phyloP scores from a whole-genome alignment of 2,329 filamentous ascomycete species.

The Penicillium verrucosum region DNA sequence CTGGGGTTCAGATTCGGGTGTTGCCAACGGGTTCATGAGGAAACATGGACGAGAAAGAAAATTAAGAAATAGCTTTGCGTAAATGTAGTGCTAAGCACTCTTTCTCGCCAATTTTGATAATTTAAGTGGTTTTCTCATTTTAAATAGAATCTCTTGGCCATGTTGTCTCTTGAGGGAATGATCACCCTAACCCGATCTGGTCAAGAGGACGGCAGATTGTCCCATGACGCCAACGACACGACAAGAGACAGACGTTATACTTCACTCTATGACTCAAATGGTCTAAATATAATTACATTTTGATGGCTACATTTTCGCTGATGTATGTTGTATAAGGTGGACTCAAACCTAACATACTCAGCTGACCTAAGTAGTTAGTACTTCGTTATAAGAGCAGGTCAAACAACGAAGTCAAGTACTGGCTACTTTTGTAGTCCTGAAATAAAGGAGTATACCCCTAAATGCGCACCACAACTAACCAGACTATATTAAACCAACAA shows the following conservation, averaged over 20 bases:
- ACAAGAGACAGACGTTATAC: too few relatives aligned
- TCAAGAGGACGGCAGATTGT: not conserved
- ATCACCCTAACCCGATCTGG: not conserved
- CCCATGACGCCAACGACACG: conserved; percentile 1
- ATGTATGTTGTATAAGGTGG: too few relatives aligned
- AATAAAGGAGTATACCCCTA: not conserved
- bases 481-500: not conserved
- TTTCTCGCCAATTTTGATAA: too few relatives aligned
- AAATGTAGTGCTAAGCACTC: not conserved
- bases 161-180: not conserved
- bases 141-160: not conserved
- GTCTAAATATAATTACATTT: too few relatives aligned
- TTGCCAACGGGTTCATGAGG: not conserved
- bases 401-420: too few relatives aligned
- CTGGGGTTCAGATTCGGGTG: not conserved
- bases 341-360: not conserved
- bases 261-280: not conserved
- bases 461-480: not conserved
- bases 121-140: not conserved
- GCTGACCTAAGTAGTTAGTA: not conserved
- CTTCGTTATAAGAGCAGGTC: not conserved
- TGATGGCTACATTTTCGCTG: too few relatives aligned
- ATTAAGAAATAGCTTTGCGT: not conserved
- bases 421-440: not conserved
- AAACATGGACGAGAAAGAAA: not conserved